Evolutionary conservation across 768 basidiomycete genomes (phyloP), one percentile per base, ranked within the genome.

Genomic region (Myochromella boudieri): DNA sequence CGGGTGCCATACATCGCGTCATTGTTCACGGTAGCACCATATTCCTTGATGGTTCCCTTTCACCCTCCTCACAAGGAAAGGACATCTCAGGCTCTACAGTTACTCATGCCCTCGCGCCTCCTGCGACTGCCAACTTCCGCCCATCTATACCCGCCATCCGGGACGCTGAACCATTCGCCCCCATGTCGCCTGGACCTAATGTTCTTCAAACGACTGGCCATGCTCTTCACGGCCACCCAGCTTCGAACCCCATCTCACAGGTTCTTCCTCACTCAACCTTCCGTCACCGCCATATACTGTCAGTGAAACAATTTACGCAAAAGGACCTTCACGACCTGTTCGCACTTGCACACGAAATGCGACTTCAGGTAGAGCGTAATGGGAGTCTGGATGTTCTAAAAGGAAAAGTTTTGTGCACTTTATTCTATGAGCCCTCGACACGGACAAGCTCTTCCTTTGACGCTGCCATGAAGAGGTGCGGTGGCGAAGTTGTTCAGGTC

Each of bases 341-440:
- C 74, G 85, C 90, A 37, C 72, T 98, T 40, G 95, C 97, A 0
- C 86, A 92, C 55, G 97, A 99, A 69, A 95, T 99, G 94, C 87
- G 91, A 40, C 77, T 92, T 28, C 94, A 94, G 60, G 94, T 97
- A 11, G 97, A 99, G 67, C 81, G 94, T 24, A 87, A 84, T 58
- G 92, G 94, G 1, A 78, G 80, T 1, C 74, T 97, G 46, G 93
- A 98, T 55, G 82, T 97, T 48, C 75, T 98, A 36, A 89, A 86
- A 53, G 95, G 95, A 28, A 90, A 87, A 50, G 85, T 99, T 1
- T 78, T 99, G 5, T 92, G 87, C 62, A 94, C 85, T 17, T 64
- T 95, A 28, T 99, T 99, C 77, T 99, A 93, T 65, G 97, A 99
- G 64, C 91, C 95, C 1, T 97, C 94, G 2, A 99, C 97, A 2